These are phyloP conservation scores for Sphenostylis stenocarpa DNA, from an alignment of 306 rosid species.

Conservation along the genomic window DNA sequence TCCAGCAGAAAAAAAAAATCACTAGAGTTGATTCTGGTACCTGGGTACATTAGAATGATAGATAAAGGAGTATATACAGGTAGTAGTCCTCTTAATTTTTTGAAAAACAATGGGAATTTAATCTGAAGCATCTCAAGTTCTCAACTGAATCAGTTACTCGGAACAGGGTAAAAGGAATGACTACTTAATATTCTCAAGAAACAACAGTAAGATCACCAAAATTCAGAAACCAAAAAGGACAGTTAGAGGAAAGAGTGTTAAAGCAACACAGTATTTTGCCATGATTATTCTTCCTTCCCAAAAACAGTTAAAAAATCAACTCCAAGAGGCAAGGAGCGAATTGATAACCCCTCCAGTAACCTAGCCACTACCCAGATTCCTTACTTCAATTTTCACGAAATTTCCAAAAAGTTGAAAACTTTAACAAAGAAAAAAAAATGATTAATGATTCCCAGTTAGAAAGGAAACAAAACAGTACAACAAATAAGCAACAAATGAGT, in stretches of 20 bases:
- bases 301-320: constrained; percentile 11
- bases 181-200: constrained; percentile 2
- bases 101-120: not conserved
- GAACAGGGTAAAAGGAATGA: not conserved
- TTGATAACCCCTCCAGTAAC: constrained; percentile 18
- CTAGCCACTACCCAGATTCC: constrained; percentile 39
- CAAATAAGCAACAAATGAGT: not conserved
- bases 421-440: not conserved
- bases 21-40: not conserved
- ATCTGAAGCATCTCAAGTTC: constrained; percentile 10
- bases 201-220: not conserved
- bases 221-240: not conserved
- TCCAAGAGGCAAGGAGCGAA: constrained; percentile 11
- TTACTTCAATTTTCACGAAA: constrained; percentile 39
- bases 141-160: constrained; percentile 2
- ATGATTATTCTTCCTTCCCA: not conserved
- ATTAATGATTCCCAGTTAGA: not conserved
- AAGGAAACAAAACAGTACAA: not conserved
- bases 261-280: not conserved
- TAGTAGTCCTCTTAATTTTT: not conserved
- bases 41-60: not conserved
- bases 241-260: not conserved
- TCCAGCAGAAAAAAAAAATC: not conserved
- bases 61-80: not conserved
- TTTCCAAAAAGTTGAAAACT: constrained; percentile 33